A percentile compares a stretch with the other conserved stretches of the same genome.
phyloP scores from a whole-genome alignment of 2,329 filamentous ascomycete genomes.

The Xylariaceae sp. region DNA sequence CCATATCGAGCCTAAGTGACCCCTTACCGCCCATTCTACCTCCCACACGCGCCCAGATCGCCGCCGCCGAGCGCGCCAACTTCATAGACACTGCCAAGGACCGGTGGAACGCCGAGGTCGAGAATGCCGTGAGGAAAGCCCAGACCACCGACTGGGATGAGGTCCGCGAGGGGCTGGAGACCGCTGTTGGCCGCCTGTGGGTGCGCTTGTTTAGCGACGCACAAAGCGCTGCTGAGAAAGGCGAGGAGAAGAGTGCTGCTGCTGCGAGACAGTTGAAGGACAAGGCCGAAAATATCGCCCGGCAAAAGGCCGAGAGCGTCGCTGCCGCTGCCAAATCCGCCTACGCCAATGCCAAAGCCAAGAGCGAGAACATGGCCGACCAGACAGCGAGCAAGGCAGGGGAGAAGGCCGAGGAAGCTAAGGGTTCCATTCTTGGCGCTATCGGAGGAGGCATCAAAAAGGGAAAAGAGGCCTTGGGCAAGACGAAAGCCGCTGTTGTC shows the following conservation, averaged over 20 bases:
- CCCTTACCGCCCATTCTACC: conserved; percentile 43
- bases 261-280: conserved; percentile 30
- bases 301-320: conserved; percentile 31
- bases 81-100: conserved; percentile 68
- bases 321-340: conserved; percentile 30
- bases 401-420: conserved; percentile 29
- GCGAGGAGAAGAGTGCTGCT: conserved; percentile 13
- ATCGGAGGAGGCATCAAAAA: conserved; percentile 40
- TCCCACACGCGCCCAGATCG: conserved; percentile 48
- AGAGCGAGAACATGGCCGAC: conserved; percentile 24
- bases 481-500: conserved; percentile 35
- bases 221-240: conserved; percentile 27
- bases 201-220: conserved; percentile 33
- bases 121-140: conserved; percentile 61
- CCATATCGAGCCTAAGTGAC: conserved; percentile 51
- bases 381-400: conserved; percentile 29
- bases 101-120: conserved; percentile 72
- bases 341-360: conserved; percentile 30
- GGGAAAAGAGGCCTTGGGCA: conserved; percentile 37
- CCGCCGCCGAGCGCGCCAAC: conserved; percentile 49
- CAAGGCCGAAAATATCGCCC: conserved; percentile 33
- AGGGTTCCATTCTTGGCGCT: conserved; percentile 36
- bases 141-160: conserved; percentile 64
- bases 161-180: conserved; percentile 57
- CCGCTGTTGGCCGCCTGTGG: conserved; percentile 44